These are phyloP conservation scores for Nectriaceae sp. DNA, from an alignment of 2,329 filamentous ascomycete genomes.

Conservation along the genomic window DNA sequence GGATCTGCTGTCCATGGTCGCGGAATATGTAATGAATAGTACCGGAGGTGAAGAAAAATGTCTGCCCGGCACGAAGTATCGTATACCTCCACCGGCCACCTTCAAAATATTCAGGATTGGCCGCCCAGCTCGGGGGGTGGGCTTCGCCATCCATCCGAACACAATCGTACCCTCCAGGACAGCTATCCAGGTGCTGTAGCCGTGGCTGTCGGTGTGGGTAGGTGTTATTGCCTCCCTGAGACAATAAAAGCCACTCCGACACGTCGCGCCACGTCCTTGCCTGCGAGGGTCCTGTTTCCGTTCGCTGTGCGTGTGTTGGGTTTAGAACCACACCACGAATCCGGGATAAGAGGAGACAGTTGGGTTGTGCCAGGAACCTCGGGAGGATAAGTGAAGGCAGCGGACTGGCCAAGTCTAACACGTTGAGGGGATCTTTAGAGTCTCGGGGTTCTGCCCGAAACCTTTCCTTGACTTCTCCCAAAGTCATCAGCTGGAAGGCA, in stretches of 20 bases:
- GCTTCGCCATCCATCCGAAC: slow-evolving; percentile 2
- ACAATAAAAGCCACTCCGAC: neutral
- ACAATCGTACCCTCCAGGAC: neutral
- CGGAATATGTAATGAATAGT: slow-evolving; percentile 7
- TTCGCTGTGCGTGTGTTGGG: neutral
- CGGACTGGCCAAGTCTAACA: neutral
- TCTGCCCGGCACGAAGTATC: slow-evolving; percentile 2
- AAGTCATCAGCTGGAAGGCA: neutral
- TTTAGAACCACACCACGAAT: neutral
- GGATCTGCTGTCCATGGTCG: neutral
- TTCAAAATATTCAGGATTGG: neutral
- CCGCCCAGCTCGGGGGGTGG: neutral
- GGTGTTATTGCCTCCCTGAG: slow-evolving; percentile 1
- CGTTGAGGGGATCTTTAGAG: neutral
- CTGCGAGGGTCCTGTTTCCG: neutral
- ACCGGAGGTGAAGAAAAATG: slow-evolving; percentile 1
- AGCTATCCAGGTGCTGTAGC: slow-evolving; percentile 1
- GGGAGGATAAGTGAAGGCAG: neutral
- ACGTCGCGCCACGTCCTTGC: neutral
- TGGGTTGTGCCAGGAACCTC: neutral
- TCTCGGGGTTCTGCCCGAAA: neutral
- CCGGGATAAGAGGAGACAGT: neutral
- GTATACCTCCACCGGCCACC: slow-evolving; percentile 1
- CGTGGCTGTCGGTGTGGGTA: slow-evolving; percentile 4
- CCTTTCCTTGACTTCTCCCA: neutral